A percentile compares a stretch with the other conserved stretches of the same genome.
Evolutionary conservation across 2,329 filamentous ascomycete species (phyloP).

Genomic region (Aureobasidium sp.): DNA sequence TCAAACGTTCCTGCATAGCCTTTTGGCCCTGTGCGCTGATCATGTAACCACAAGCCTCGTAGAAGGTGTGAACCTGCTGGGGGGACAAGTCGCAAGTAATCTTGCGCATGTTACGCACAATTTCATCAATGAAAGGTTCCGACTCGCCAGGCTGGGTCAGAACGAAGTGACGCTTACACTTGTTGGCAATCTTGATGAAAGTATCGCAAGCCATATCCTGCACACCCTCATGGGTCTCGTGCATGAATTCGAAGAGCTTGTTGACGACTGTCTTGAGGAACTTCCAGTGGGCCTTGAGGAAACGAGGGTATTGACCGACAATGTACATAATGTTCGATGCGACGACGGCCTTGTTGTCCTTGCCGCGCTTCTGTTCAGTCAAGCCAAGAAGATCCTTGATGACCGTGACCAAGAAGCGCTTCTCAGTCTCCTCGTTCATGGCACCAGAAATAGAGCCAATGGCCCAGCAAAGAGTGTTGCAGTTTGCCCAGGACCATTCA

Average conservation of each 20-base stretch:
- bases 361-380: constrained; percentile 98
- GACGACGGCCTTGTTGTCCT: constrained; percentile 98
- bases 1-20: constrained; percentile 81
- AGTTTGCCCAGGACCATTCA: constrained; percentile 99
- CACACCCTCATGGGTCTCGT: constrained; percentile 98
- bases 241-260: constrained; percentile 99
- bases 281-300: constrained; percentile 99
- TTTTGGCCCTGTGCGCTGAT: constrained; percentile 96
- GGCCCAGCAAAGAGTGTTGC: constrained; percentile 98
- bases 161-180: constrained; percentile 95
- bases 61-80: constrained; percentile 97
- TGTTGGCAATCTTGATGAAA: constrained; percentile 98
- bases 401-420: constrained; percentile 94
- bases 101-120: constrained; percentile 88
- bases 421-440: constrained; percentile 99
- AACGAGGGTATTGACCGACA: constrained; percentile 95
- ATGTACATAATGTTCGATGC: constrained; percentile 99
- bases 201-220: constrained; percentile 99
- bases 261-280: constrained; percentile 99
- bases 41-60: constrained; percentile 99
- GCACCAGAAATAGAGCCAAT: constrained; percentile 97
- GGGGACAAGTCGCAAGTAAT: constrained; percentile 93
- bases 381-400: constrained; percentile 96
- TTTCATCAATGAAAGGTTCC: constrained; percentile 98
- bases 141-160: constrained; percentile 87